Evolutionary conservation across 2,329 filamentous ascomycete genomes (phyloP).

Genomic region (Emmonsiellopsis sp.): DNA sequence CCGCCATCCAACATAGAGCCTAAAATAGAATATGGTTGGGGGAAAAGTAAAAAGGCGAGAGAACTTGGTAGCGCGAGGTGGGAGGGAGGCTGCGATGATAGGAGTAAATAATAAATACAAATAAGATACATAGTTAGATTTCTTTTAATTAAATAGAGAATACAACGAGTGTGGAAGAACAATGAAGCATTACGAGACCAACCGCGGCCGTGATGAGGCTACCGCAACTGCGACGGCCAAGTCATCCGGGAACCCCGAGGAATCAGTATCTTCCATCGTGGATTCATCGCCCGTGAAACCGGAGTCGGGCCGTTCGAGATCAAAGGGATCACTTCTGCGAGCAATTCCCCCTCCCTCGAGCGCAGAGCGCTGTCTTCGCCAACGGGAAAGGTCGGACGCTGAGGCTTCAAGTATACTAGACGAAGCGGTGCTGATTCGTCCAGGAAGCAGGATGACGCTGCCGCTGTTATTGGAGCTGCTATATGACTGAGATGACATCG

Average conservation of each 20-base stretch:
- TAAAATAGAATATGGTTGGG: no score
- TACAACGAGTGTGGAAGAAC: no score
- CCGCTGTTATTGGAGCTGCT: constrained; percentile 17
- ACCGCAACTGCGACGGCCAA: not conserved
- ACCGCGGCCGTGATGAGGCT: not conserved
- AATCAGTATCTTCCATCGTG: not conserved
- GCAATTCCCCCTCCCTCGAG: constrained; percentile 15
- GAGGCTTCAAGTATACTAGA: not conserved
- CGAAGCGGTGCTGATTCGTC: constrained; percentile 14
- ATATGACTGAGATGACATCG: constrained; percentile 2
- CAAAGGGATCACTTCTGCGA: constrained; percentile 25
- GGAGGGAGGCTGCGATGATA: no score
- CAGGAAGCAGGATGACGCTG: constrained; percentile 20
- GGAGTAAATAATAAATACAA: not conserved
- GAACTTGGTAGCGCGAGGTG: no score
- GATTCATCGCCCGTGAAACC: not conserved
- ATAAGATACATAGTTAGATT: not conserved
- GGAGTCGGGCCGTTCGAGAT: constrained; percentile 19
- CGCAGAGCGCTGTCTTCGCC: constrained; percentile 8
- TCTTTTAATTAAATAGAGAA: not conserved
- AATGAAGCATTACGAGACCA: not conserved
- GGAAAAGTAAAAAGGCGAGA: no score
- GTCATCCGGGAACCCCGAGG: not conserved
- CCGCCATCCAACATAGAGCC: no score
- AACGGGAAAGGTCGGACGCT: constrained; percentile 11